Conservation (phyloP, 2,329 filamentous ascomycete species). For the Stagonosporopsis cucurbitacearum region DNA sequence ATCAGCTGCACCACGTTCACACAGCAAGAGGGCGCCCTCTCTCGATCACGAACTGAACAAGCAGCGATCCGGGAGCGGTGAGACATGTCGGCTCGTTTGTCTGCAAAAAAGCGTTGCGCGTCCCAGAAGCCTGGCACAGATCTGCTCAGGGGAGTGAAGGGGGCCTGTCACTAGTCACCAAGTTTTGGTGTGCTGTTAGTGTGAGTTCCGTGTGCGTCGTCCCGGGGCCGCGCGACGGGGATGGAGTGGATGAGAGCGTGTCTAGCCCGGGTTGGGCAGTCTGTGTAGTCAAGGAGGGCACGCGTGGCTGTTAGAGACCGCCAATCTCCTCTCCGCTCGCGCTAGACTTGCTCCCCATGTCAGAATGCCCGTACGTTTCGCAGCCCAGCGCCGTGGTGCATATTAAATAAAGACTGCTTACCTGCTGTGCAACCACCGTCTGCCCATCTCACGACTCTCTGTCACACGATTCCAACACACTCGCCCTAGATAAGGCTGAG, state of each 20-base stretch:
- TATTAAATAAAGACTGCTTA: constrained; percentile 34
- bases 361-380: constrained; percentile 26
- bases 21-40: constrained; percentile 14
- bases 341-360: constrained; percentile 33
- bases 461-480: constrained; percentile 21
- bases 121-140: constrained; percentile 38
- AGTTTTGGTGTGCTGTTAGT: constrained; percentile 35
- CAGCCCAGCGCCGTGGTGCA: constrained; percentile 39
- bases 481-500: constrained; percentile 35
- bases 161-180: constrained; percentile 33
- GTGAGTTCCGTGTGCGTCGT: constrained; percentile 40
- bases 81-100: constrained; percentile 23
- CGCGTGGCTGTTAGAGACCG: constrained; percentile 18
- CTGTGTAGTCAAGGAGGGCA: constrained; percentile 14
- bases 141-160: constrained; percentile 33
- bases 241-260: constrained; percentile 27
- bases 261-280: constrained; percentile 26
- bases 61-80: constrained; percentile 26
- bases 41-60: constrained; percentile 16
- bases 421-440: constrained; percentile 25
- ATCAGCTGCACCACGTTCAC: constrained; percentile 28
- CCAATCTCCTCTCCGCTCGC: constrained; percentile 30
- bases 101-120: constrained; percentile 17
- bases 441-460: constrained; percentile 19
- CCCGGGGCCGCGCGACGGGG: constrained; percentile 41